phyloP scores from a whole-genome alignment of 306 rosid species.

The Crataegus laevigata region DNA sequence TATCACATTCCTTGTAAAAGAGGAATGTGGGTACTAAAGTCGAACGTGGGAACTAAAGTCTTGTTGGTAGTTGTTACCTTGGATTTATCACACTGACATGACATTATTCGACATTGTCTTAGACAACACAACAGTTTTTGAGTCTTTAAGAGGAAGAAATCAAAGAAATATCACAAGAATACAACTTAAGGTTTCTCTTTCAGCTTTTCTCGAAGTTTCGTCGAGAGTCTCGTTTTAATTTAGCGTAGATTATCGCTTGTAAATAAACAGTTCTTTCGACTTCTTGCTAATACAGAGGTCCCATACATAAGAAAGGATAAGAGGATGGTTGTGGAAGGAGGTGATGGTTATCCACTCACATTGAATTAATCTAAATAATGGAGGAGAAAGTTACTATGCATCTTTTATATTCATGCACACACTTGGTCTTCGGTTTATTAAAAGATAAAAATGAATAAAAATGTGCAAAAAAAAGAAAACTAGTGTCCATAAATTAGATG shows the following conservation, averaged over 20 bases:
- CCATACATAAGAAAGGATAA: background rate
- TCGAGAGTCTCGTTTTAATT: no score
- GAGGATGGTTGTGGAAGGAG: conserved; percentile 6
- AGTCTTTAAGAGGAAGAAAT: background rate
- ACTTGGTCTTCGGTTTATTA: no score
- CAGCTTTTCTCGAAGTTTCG: background rate
- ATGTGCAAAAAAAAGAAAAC: background rate
- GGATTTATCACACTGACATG: background rate
- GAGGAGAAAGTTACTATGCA: background rate
- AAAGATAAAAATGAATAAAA: background rate
- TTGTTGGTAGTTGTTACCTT: background rate
- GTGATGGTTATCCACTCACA: conserved; percentile 12
- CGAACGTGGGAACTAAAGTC: background rate
- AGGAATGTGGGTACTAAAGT: background rate
- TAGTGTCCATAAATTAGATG: no score
- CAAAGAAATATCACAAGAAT: background rate
- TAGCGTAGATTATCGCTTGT: no score
- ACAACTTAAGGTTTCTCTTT: background rate
- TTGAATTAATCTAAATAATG: conserved; percentile 9
- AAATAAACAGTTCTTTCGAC: background rate
- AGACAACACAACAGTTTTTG: background rate
- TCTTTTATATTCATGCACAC: no score
- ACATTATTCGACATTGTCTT: background rate
- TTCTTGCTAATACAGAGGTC: background rate
- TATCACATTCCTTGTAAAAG: background rate